Base-by-base conservation (phyloP, 2,329 filamentous ascomycete species). In the Trichoderma koningiopsis region DNA sequence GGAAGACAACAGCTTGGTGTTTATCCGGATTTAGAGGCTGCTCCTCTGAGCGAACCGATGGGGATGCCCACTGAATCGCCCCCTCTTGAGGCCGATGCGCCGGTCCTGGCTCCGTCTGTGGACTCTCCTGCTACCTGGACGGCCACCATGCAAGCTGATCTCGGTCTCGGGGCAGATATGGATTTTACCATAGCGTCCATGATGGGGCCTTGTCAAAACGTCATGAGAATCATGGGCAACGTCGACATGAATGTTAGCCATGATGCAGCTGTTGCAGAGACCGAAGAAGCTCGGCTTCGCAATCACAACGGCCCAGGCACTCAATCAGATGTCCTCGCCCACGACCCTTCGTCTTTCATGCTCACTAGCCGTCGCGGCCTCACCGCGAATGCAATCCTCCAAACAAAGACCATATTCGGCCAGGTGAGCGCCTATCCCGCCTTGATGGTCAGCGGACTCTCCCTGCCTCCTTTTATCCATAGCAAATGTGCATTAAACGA, bases 401-500 rank as follows among this genome's bases (percentile, higher is more conserved):
- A 49, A 14, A 70, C 64, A n/a, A 66, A 70, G 22, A 70, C 71
- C 14, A 69, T 74, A 31, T 29, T 72, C 2, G 73, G 73, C 1
- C 73, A 74, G 16, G 47, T 74, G n/a, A 67, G 68, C 3, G 65
- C 66, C 4, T 74, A 74, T 47, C 72, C 72, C 1, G 64, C 52
- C 27, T 72, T 74, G 72, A 61, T 74, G 60, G 67, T 71, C 22
- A 58, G 69, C 7, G 72, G 72, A 11, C 43, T 59, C 11, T 22
- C 35, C 4, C 69, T 74, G 1, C 73, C 73, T 2, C 73, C 73
- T 0, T 74, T 74, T n/a, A 73, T 74, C n/a, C 68, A 71, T 5
- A 70, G 68, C 31, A 57, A 55, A 64, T 72, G 70, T 47, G 31
- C 61, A n/a, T 8, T 73, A 13, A 55, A 70, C 33, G 70, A 70